Evolutionary conservation across 441 rosid species (phyloP), one percentile per base, ranked within the genome.

Genomic region (Monsonia emarginata): DNA sequence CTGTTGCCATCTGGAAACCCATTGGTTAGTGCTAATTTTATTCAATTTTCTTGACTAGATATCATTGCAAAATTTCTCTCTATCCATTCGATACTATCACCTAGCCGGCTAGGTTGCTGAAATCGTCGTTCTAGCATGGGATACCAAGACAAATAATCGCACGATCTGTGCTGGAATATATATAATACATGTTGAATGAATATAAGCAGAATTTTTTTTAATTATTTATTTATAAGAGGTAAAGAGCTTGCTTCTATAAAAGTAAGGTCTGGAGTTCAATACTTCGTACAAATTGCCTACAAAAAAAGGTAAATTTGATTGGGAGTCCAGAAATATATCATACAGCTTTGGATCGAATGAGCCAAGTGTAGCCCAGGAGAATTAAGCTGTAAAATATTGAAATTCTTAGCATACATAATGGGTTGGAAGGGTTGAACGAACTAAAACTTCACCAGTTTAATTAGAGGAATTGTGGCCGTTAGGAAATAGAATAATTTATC

Each of bases 1-100:
- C 74, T 46, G 28, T 65, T 87, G 61, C 44, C 68, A 0, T 80
- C 93, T 0, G 75, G 81, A 36, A 85, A 77, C 32, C 89, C 93
- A 7, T 61, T 91, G 91, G 96, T 89, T 80, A 30, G 19, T 59
- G 61, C 32, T 57, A 4, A 13, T 59, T 28, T 28, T 28, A 34
- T 31, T 61, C 26, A 9, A 6, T 46, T 32, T 34, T 27, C n/a
- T 11, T 2, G 7, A 28, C 67, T 24, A 44, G 24, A 5, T 16
- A 14, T 27, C 26, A 2, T 60, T 22, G 34, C 63, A 28, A 28
- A 13, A 18, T 65, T 36, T 10, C 21, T 61, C 24, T 58, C 16
- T 58, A n/a, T 28, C 36, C 36, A 27, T 58, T 19, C 62, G 27
- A 27, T 27, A 44, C 19, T 54, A 16, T 27, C 62, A 58, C 36